Conservation (phyloP, 805 yeast species). For the Cyberlindnera maclurae region DNA sequence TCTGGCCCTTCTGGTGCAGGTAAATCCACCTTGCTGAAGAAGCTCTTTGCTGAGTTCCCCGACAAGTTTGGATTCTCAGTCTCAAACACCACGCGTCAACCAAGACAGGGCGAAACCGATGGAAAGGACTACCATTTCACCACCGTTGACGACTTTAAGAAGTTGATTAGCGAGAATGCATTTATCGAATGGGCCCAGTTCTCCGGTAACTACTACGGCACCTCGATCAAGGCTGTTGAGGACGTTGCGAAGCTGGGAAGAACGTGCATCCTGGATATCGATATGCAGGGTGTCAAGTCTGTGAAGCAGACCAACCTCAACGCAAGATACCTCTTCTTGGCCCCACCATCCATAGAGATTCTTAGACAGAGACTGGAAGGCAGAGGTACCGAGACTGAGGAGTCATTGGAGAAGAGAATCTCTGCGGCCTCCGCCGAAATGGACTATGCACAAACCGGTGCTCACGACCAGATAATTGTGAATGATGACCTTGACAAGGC, state of each 20-base stretch:
- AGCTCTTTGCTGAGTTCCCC: slow-evolving; percentile 85
- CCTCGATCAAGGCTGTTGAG: slow-evolving; percentile 79
- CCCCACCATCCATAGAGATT: slow-evolving; percentile 87
- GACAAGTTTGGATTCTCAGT: slow-evolving; percentile 88
- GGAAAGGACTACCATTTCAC: slow-evolving; percentile 88
- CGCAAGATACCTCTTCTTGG: slow-evolving; percentile 79
- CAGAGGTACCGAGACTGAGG: slow-evolving; percentile 94
- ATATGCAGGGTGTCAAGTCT: slow-evolving; percentile 97
- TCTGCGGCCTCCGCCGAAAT: slow-evolving; percentile 83
- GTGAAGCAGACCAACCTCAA: slow-evolving; percentile 78
- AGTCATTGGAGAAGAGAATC: slow-evolving; percentile 76
- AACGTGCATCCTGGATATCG: slow-evolving; percentile 90
- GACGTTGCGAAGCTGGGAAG: slow-evolving; percentile 47
- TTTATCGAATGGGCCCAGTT: slow-evolving; percentile 98
- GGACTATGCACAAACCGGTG: slow-evolving; percentile 85
- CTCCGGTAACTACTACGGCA: slow-evolving; percentile 96
- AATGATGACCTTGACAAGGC: slow-evolving; percentile 91
- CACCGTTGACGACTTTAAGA: slow-evolving; percentile 72
- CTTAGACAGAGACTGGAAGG: slow-evolving; percentile 68
- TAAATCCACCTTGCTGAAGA: slow-evolving; percentile 87
- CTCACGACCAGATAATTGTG: slow-evolving; percentile 83
- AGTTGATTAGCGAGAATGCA: slow-evolving; percentile 61
- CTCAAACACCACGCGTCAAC: slow-evolving; percentile 85
- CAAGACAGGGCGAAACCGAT: slow-evolving; percentile 85
- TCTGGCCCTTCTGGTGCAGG: slow-evolving; percentile 98